Evolutionary conservation across 345 rosid species (phyloP).

Genomic region (Combretum micranthum): DNA sequence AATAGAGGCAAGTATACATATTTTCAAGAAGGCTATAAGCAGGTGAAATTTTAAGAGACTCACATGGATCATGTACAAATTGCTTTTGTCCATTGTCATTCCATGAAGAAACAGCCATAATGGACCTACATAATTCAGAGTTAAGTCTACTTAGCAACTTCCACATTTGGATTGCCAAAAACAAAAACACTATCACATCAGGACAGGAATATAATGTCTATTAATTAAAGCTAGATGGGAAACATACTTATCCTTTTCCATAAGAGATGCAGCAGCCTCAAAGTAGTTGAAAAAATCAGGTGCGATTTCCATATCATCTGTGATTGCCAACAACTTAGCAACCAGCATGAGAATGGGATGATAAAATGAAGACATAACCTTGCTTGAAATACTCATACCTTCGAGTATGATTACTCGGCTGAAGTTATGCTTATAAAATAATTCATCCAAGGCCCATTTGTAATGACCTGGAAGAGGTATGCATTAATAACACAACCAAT

Average conservation of each 20-base stretch:
- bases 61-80: conserved; percentile 91
- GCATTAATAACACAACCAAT: conserved; percentile 4
- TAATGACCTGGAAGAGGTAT: conserved; percentile 58
- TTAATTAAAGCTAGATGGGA: conserved; percentile 3
- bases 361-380: too few relatives aligned
- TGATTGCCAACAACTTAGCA: conserved; percentile 18
- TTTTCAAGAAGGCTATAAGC: background rate
- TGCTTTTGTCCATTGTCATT: conserved; percentile 99
- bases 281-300: conserved; percentile 96
- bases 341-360: too few relatives aligned
- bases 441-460: conserved; percentile 90
- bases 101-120: conserved; percentile 99
- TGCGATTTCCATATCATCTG: conserved; percentile 99
- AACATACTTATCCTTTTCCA: conserved; percentile 87
- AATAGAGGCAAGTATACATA: background rate
- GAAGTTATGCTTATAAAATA: conserved; percentile 83
- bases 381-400: conserved; percentile 37
- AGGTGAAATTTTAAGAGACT: conserved; percentile 24
- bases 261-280: conserved; percentile 85
- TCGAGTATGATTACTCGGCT: conserved; percentile 80
- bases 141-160: background rate
- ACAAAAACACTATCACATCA: background rate
- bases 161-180: background rate
- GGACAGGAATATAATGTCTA: background rate
- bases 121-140: conserved; percentile 53